Conservation (phyloP, 352 stramenopile genomes). For the Pythium apleroticum region DNA sequence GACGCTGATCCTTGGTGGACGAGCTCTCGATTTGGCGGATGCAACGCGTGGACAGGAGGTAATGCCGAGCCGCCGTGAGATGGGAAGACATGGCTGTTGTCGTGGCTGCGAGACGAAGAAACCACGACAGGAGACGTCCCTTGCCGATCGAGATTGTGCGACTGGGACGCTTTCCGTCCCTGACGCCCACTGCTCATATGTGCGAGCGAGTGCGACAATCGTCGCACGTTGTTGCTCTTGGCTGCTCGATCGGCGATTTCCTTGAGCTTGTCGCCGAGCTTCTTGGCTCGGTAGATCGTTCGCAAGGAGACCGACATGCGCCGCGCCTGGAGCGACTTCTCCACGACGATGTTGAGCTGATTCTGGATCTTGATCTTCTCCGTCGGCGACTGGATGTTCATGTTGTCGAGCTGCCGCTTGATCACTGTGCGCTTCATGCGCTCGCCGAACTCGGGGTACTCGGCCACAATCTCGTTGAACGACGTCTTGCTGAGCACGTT, state of each 20-base stretch:
- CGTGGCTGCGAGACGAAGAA: background rate
- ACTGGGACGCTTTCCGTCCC: background rate
- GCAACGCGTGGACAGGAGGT: background rate
- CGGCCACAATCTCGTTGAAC: slow-evolving; percentile 81
- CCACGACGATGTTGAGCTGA: slow-evolving; percentile 72
- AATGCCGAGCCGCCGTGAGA: background rate
- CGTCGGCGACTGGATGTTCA: slow-evolving; percentile 73
- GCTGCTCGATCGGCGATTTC: slow-evolving; percentile 71
- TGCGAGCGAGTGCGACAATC: slow-evolving; percentile 27
- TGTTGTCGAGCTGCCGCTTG: slow-evolving; percentile 80
- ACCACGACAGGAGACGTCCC: background rate
- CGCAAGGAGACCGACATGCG: slow-evolving; percentile 72
- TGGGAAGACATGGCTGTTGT: slow-evolving; percentile 7
- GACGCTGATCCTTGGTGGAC: background rate
- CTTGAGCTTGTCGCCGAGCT: slow-evolving; percentile 79
- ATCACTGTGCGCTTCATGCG: slow-evolving; percentile 83
- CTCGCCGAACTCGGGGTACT: slow-evolving; percentile 79
- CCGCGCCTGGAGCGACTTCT: slow-evolving; percentile 75
- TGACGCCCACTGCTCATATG: background rate
- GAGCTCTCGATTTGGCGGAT: background rate
- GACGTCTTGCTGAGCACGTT: slow-evolving; percentile 77
- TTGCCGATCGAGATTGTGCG: slow-evolving; percentile 6
- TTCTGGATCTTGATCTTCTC: slow-evolving; percentile 80
- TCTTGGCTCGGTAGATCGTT: slow-evolving; percentile 80
- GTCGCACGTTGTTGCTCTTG: slow-evolving; percentile 26